Conservation (phyloP, 805 yeast species). For the Monosporozyma yasuniensis region DNA sequence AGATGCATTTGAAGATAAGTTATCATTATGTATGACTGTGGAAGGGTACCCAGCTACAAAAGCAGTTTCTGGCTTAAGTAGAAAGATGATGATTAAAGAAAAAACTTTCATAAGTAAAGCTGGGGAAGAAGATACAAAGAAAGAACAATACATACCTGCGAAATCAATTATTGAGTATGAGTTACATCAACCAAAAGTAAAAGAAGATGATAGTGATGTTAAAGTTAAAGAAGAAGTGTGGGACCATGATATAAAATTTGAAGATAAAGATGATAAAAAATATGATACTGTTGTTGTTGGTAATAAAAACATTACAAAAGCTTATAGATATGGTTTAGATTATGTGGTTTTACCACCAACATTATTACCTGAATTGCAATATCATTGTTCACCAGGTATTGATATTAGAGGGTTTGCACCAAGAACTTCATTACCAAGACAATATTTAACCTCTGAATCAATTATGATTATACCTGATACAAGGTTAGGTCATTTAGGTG, state of each 20-base stretch:
- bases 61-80: conserved; percentile 19
- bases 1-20: conserved; percentile 20
- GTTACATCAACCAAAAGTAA: conserved; percentile 16
- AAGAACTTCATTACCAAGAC: conserved; percentile 42
- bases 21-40: conserved; percentile 36
- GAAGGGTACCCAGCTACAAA: conserved; percentile 52
- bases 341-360: conserved; percentile 45
- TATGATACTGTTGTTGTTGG: conserved; percentile 22
- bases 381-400: conserved; percentile 43
- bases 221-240: conserved; percentile 8
- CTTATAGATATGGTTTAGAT: conserved; percentile 58
- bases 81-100: conserved; percentile 16
- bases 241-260: conserved; percentile 6
- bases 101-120: conserved; percentile 4
- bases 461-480: conserved; percentile 39
- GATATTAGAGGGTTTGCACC: conserved; percentile 57
- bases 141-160: conserved; percentile 10
- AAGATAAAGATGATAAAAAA: neutral
- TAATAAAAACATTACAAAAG: conserved; percentile 41
- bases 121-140: conserved; percentile 3
- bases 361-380: conserved; percentile 33
- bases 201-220: conserved; percentile 16
- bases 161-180: conserved; percentile 21
- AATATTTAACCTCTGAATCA: conserved; percentile 53
- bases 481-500: conserved; percentile 29